A percentile compares a stretch with the other conserved stretches of the same genome.
These are phyloP conservation scores for Yamadazyma nakazawae DNA, from an alignment of 805 yeast species.

Conservation along the genomic window DNA sequence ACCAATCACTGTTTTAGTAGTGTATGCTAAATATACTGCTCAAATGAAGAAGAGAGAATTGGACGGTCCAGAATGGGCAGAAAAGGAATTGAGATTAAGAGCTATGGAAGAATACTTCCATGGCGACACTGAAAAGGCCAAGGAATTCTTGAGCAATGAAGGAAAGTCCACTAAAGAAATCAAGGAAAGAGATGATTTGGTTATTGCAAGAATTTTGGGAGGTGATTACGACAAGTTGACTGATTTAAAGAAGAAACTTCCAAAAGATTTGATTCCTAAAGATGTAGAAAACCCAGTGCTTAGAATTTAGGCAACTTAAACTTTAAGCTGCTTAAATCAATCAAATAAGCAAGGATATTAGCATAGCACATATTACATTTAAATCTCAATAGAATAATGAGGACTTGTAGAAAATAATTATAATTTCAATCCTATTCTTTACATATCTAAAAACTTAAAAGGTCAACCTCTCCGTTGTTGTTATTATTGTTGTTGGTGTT, in stretches of 20 bases:
- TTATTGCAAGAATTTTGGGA: conserved; percentile 74
- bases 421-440: background rate
- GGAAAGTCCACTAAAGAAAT: conserved; percentile 54
- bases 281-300: conserved; percentile 30
- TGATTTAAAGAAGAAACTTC: conserved; percentile 50
- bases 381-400: conserved; percentile 5
- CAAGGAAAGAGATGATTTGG: conserved; percentile 67
- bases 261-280: conserved; percentile 37
- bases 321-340: too few relatives aligned
- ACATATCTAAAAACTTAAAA: conserved; percentile 38
- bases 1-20: conserved; percentile 61
- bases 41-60: conserved; percentile 38
- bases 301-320: conserved; percentile 24
- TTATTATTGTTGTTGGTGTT: conserved; percentile 10
- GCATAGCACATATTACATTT: conserved; percentile 2
- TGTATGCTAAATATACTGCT: conserved; percentile 46
- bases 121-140: conserved; percentile 49
- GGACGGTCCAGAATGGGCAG: conserved; percentile 72
- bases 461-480: conserved; percentile 43
- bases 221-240: conserved; percentile 80
- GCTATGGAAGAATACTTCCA: conserved; percentile 61
- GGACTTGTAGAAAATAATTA: background rate
- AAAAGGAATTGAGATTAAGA: conserved; percentile 75
- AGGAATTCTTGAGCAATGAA: conserved; percentile 50
- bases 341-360: background rate